Evolutionary conservation across 495 filamentous ascomycete species (phyloP).

Genomic region (Articulospora tetracladia): DNA sequence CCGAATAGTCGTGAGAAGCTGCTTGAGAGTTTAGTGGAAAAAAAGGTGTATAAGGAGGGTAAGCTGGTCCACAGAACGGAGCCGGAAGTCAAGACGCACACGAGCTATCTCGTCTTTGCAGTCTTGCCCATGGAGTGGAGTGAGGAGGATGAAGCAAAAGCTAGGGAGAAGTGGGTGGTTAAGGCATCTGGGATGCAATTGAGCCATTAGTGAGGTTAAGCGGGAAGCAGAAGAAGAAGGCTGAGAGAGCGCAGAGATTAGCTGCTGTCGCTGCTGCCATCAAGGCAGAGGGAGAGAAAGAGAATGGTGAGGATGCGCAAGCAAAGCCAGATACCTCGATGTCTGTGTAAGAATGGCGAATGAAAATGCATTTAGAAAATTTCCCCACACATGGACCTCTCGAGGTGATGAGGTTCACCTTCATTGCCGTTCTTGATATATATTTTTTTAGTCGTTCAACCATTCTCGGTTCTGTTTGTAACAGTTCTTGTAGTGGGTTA

Average conservation of each 20-base stretch:
- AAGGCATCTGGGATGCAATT: slow-evolving; percentile 14
- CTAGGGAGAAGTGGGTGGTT: slow-evolving; percentile 56
- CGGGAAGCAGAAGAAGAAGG: slow-evolving; percentile 49
- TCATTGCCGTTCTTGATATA: too few species aligned
- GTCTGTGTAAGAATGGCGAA: not conserved
- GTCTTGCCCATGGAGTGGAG: slow-evolving; percentile 81
- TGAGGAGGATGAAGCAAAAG: slow-evolving; percentile 73
- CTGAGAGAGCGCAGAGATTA: slow-evolving; percentile 37
- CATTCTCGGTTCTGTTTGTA: too few species aligned
- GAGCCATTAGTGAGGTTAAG: slow-evolving; percentile 30
- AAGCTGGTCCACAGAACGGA: slow-evolving; percentile 75
- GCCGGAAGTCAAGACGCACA: slow-evolving; percentile 89
- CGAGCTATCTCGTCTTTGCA: slow-evolving; percentile 92
- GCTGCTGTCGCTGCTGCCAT: slow-evolving; percentile 12
- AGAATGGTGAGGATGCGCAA: slow-evolving; percentile 12
- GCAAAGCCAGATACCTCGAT: not conserved
- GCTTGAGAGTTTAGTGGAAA: slow-evolving; percentile 21
- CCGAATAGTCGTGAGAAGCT: slow-evolving; percentile 26
- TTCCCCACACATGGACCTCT: too few species aligned
- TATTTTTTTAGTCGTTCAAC: too few species aligned
- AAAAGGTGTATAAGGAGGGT: slow-evolving; percentile 50
- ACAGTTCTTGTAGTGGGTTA: too few species aligned
- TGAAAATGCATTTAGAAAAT: too few species aligned
- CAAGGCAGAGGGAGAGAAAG: slow-evolving; percentile 15
- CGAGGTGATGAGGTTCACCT: too few species aligned